phyloP scores from a whole-genome alignment of 1,284 basidiomycete genomes.

The Singerocomus inundabilis region DNA sequence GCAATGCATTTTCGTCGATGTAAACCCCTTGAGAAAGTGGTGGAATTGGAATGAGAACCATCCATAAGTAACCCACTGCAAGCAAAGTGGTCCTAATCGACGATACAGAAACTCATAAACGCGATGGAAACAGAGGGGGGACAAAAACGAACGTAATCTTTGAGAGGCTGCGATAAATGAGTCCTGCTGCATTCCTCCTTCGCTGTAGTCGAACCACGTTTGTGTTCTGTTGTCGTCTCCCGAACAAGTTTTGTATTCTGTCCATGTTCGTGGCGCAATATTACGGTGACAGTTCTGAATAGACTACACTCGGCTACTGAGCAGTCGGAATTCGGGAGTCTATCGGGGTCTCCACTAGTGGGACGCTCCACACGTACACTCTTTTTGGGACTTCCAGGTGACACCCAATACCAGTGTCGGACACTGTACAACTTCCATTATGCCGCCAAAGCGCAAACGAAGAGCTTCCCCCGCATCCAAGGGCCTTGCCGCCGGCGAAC shows the following conservation, averaged over 20 bases:
- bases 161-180: constrained; percentile 25
- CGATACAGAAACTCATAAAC: not conserved
- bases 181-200: constrained; percentile 22
- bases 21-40: constrained; percentile 69
- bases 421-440: constrained; percentile 22
- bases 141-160: constrained; percentile 33
- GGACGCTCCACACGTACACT: constrained; percentile 18
- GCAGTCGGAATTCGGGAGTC: constrained; percentile 27
- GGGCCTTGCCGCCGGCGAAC: constrained; percentile 58
- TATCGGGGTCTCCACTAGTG: constrained; percentile 19
- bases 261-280: constrained; percentile 18
- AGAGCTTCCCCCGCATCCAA: constrained; percentile 46
- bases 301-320: constrained; percentile 13
- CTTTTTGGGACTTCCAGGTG: constrained; percentile 12
- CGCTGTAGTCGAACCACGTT: constrained; percentile 26
- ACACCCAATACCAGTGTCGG: not conserved
- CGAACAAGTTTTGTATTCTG: constrained; percentile 22
- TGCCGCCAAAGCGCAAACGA: constrained; percentile 65
- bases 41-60: constrained; percentile 66
- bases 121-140: not conserved
- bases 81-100: constrained; percentile 53
- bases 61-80: constrained; percentile 69
- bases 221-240: constrained; percentile 13
- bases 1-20: constrained; percentile 92
- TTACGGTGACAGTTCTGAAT: no score